Percentiles rank a stretch among this genome's conserved stretches.
Evolutionary conservation across 495 filamentous ascomycete species (phyloP).

Genomic region (Aspergillus saccharolyticus): DNA sequence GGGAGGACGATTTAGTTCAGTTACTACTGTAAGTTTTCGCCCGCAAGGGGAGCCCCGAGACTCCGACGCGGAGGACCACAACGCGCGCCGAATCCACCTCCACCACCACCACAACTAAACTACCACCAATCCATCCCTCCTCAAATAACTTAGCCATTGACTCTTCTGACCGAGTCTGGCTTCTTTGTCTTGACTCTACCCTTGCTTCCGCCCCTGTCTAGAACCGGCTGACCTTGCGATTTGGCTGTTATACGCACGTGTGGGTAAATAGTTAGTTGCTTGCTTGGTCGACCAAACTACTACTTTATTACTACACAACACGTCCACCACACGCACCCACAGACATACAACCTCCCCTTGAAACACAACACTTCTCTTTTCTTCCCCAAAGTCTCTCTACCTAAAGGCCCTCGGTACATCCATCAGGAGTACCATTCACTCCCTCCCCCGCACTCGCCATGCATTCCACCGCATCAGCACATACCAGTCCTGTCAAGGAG

Average conservation of each 20-base stretch:
- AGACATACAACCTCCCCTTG: no score
- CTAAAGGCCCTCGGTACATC: no score
- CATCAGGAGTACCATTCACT: neutral
- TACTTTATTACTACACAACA: neutral
- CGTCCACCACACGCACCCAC: neutral
- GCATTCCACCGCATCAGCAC: conserved; percentile 23
- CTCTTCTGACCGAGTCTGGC: neutral
- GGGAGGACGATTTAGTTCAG: neutral
- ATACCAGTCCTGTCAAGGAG: conserved; percentile 38
- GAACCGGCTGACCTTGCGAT: no score
- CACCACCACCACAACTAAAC: neutral
- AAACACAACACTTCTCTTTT: neutral
- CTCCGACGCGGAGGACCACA: neutral
- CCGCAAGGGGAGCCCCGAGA: neutral
- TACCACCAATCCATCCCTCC: neutral
- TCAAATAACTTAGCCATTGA: neutral
- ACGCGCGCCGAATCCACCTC: neutral
- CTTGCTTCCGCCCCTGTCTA: neutral
- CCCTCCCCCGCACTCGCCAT: conserved; percentile 20
- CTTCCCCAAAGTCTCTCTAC: neutral
- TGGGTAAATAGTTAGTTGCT: neutral
- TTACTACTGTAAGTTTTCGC: no score
- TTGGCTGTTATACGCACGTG: no score
- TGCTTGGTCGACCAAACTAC: neutral
- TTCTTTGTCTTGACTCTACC: neutral